phyloP scores from a whole-genome alignment of 169 alveolate species.

The Plasmodium gaboni region DNA sequence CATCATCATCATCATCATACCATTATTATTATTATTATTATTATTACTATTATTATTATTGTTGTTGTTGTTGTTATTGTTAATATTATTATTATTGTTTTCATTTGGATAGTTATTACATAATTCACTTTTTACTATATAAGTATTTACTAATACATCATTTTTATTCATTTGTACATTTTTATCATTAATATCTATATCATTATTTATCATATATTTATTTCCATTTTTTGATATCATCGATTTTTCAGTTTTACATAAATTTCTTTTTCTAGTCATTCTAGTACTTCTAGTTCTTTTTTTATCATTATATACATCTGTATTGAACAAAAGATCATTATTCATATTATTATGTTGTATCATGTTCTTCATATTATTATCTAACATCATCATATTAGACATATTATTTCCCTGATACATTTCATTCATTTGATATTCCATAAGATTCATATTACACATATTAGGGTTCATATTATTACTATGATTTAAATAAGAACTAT shows the following conservation, averaged over 20 bases:
- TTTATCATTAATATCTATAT: background rate
- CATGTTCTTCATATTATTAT: background rate
- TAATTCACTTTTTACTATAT: background rate
- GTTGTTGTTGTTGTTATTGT: too few relatives aligned
- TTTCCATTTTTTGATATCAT: background rate
- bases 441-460: too few relatives aligned
- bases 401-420: too few relatives aligned
- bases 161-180: background rate
- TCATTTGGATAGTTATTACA: slow-evolving; percentile 4
- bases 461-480: too few relatives aligned
- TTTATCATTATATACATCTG: background rate
- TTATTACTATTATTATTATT: too few relatives aligned
- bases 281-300: background rate
- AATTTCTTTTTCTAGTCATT: background rate
- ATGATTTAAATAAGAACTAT: background rate
- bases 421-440: too few relatives aligned
- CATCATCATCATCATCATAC: background rate
- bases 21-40: background rate
- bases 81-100: background rate
- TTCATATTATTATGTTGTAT: background rate
- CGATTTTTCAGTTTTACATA: background rate
- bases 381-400: background rate
- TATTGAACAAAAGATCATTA: background rate
- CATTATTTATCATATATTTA: background rate
- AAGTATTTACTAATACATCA: background rate